Percentiles rank a stretch among this genome's conserved stretches.
These are phyloP conservation scores for Tylopilus balloui DNA, from an alignment of 768 basidiomycete genomes.

Conservation along the genomic window DNA sequence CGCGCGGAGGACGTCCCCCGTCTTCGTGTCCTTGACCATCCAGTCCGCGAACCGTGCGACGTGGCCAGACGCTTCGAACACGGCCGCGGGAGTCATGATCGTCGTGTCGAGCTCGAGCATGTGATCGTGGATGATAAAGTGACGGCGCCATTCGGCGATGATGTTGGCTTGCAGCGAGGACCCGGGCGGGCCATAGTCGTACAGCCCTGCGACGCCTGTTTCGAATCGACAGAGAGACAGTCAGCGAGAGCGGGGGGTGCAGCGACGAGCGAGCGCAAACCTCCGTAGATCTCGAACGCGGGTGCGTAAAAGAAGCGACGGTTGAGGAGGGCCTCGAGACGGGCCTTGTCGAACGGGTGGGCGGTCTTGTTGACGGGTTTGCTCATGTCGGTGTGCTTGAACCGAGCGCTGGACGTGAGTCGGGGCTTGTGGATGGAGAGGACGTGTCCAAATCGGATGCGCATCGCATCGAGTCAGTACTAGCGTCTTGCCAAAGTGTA, in stretches of 20 bases:
- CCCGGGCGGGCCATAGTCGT: slow-evolving; percentile 97
- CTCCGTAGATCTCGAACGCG: slow-evolving; percentile 98
- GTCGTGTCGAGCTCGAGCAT: slow-evolving; percentile 99
- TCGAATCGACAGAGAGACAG: not conserved
- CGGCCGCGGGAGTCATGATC: slow-evolving; percentile 91
- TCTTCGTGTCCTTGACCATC: slow-evolving; percentile 96
- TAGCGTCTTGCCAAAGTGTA: not conserved
- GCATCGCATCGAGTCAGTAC: slow-evolving; percentile 11
- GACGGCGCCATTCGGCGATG: slow-evolving; percentile 92
- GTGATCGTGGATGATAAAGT: slow-evolving; percentile 97
- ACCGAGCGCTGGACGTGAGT: not conserved
- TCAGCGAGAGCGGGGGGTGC: not conserved
- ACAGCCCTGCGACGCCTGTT: slow-evolving; percentile 86
- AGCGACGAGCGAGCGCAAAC: slow-evolving; percentile 34
- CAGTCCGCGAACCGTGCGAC: slow-evolving; percentile 98
- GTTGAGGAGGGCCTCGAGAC: slow-evolving; percentile 81
- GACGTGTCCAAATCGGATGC: slow-evolving; percentile 24
- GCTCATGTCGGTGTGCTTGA: slow-evolving; percentile 27
- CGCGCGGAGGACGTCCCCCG: slow-evolving; percentile 94
- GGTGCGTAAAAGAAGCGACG: slow-evolving; percentile 97
- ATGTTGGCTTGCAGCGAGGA: slow-evolving; percentile 96
- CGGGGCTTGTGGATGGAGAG: not conserved
- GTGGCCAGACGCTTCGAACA: slow-evolving; percentile 96
- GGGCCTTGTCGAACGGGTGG: slow-evolving; percentile 81
- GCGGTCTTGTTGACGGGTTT: slow-evolving; percentile 66